Conservation (phyloP, 169 alveolate genomes). For the Plasmodium adleri region DNA sequence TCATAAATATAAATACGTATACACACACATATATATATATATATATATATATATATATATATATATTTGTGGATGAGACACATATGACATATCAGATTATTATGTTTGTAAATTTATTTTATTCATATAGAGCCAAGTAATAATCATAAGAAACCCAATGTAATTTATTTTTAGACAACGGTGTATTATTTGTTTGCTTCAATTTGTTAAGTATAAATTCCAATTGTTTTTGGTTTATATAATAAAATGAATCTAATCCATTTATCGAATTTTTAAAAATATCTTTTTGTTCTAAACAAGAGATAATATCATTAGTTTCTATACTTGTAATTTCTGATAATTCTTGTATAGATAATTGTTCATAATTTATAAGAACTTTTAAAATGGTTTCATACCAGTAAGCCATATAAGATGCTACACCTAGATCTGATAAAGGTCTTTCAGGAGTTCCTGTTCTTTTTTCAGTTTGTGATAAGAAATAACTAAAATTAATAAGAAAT, state of each 20-base stretch:
- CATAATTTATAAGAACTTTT: slow-evolving; percentile 26
- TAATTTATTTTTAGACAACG: slow-evolving; percentile 85
- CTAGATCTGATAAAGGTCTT: slow-evolving; percentile 97
- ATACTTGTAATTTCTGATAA: slow-evolving; percentile 89
- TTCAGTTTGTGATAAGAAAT: slow-evolving; percentile 94
- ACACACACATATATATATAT: too few species aligned
- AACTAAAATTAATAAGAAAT: slow-evolving; percentile 90
- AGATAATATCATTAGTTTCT: slow-evolving; percentile 90
- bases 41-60: too few species aligned
- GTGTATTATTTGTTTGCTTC: slow-evolving; percentile 88
- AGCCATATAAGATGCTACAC: slow-evolving; percentile 95
- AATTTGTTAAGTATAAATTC: slow-evolving; percentile 82
- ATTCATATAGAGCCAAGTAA: slow-evolving; percentile 86
- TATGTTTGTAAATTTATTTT: neutral
- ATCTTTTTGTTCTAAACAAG: slow-evolving; percentile 91
- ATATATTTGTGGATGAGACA: too few species aligned
- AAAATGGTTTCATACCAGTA: slow-evolving; percentile 91
- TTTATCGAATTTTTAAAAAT: slow-evolving; percentile 86
- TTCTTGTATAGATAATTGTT: slow-evolving; percentile 73
- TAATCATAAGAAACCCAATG: slow-evolving; percentile 93
- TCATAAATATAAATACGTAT: too few species aligned
- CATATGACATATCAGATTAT: too few species aligned
- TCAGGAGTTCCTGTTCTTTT: slow-evolving; percentile 97
- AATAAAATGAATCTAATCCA: slow-evolving; percentile 86
- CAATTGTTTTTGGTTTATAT: slow-evolving; percentile 87